These are phyloP conservation scores for Naganishia albida DNA, from an alignment of 1,284 basidiomycete genomes.

Conservation along the genomic window DNA sequence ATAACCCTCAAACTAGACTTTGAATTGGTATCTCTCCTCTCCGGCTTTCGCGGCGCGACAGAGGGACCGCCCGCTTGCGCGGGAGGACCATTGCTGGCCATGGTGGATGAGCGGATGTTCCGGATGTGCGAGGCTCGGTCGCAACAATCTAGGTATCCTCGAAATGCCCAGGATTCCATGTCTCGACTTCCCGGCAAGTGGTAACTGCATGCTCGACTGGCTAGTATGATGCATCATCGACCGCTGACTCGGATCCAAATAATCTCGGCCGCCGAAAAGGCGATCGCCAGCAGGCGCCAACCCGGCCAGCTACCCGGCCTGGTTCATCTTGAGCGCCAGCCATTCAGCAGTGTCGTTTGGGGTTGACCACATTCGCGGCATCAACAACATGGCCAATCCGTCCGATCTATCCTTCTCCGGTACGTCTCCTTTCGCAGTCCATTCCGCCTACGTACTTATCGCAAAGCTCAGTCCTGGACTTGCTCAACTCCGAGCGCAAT, in stretches of 20 bases:
- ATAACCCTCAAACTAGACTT: background rate
- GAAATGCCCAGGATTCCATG: too few relatives aligned
- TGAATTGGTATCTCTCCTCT: conserved; percentile 7
- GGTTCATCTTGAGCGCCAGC: background rate
- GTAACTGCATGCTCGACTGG: too few relatives aligned
- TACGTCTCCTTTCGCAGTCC: conserved; percentile 26
- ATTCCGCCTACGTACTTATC: background rate
- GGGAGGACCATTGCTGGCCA: conserved; percentile 6
- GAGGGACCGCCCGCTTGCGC: background rate
- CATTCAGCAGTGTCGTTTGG: background rate
- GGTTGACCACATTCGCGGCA: too few relatives aligned
- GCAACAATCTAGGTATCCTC: too few relatives aligned
- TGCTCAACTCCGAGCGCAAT: conserved; percentile 84
- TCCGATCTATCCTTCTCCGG: conserved; percentile 46
- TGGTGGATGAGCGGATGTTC: background rate
- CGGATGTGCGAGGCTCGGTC: background rate
- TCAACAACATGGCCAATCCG: background rate
- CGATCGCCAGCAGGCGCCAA: too few relatives aligned
- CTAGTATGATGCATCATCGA: too few relatives aligned
- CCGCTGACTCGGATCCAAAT: too few relatives aligned
- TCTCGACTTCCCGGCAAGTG: too few relatives aligned
- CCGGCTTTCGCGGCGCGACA: conserved; percentile 4
- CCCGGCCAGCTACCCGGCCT: too few relatives aligned
- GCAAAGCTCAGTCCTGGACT: conserved; percentile 64
- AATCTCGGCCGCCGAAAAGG: too few relatives aligned